Percentiles rank a stretch among this genome's conserved stretches.
Conservation (phyloP, 192 early-diverging fungal genomes). For the Linnemannia hyalina region DNA sequence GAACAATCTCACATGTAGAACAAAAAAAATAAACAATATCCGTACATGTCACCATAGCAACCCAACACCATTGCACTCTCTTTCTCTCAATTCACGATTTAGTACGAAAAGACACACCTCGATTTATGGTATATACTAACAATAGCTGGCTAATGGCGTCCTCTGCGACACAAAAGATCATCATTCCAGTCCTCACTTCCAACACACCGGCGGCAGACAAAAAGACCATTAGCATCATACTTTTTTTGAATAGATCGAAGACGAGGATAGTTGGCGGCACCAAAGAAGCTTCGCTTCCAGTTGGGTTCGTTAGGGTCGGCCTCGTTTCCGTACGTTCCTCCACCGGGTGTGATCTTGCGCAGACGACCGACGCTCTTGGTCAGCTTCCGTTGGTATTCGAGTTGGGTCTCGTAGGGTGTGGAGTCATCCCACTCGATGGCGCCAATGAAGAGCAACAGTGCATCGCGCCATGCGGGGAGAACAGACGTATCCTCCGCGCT, state of each 20-base stretch:
- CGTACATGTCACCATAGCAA: no score
- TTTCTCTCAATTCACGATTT: no score
- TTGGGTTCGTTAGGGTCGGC: conserved; percentile 58
- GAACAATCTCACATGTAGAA: no score
- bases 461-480: conserved; percentile 55
- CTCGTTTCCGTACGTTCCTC: conserved; percentile 63
- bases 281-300: conserved; percentile 63
- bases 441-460: conserved; percentile 26
- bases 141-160: neutral
- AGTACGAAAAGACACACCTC: no score
- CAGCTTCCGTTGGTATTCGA: conserved; percentile 3
- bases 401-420: conserved; percentile 3
- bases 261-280: conserved; percentile 56
- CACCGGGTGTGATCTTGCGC: conserved; percentile 52
- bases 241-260: conserved; percentile 58
- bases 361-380: conserved; percentile 9
- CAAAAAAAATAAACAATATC: no score
- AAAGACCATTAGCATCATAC: conserved; percentile 55
- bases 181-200: conserved; percentile 46
- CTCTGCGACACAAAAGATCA: conserved; percentile 13
- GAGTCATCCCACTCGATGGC: conserved; percentile 1
- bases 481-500: conserved; percentile 17
- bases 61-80: no score
- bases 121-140: no score
- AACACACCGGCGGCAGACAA: conserved; percentile 47